Base-by-base conservation (phyloP, 1,284 basidiomycete genomes). In the Caloboletus inedulis region DNA sequence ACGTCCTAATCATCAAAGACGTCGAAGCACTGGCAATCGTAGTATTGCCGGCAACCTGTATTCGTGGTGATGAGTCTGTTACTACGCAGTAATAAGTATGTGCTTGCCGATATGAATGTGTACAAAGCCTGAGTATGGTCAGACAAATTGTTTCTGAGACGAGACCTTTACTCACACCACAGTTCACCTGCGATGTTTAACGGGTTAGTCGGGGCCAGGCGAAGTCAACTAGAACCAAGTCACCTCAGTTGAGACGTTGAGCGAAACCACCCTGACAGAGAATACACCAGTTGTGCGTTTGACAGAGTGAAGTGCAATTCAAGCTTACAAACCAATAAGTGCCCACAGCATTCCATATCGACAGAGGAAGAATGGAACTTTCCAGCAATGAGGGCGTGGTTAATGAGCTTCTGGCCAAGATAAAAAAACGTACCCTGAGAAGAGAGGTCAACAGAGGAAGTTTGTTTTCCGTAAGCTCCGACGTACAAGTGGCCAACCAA, bases 1-100 rank as follows among this genome's bases (percentile, higher is more conserved):
- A 84, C 84, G 84, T 85, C 65, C 85, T 74, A 46, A 87, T 75
- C 82, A 87, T 85, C 35, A 88, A 73, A 18, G 81, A 84, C 1
- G 82, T 86, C 13, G 62, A 63, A 49, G 61, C 61, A 40, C 61
- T 66, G 9, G 62, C 61, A 27, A 62, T 62, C 25, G 61, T 66
- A 16, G 60, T 65, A n/a, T 62, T 66, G 10, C 61, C 64, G 10
- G 62, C 61, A 47, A 62, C 64, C 61, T 62, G 45, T 8, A 46
- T 35, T 21, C 48, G 47, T 23, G 27, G 6, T 3, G 40, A 41
- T 54, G 49, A 63, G 52, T 40, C 51, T 31, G 18, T 37, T 21
- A 7, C 9, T 31, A 23, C 47, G 37, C 16, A 18, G 23, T n/a
- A 36, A 18, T n/a, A 49, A 18, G 16, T 8, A 12, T 18, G 21